Base-by-base conservation (phyloP, 768 basidiomycete genomes). In the Cystobasidium tubakii region DNA sequence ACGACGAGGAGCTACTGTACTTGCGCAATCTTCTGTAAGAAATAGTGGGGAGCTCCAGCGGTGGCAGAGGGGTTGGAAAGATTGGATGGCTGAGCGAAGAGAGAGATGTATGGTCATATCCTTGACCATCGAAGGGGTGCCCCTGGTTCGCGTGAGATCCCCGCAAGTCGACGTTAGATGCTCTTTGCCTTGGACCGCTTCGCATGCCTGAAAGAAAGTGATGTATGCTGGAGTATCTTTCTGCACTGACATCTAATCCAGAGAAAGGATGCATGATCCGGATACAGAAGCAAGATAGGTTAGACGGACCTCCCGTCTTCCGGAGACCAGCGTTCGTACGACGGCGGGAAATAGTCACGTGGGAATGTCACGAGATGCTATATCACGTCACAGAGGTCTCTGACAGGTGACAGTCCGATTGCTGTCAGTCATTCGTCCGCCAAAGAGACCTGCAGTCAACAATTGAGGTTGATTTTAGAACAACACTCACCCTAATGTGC, bases 211-310 rank as follows among this genome's bases (percentile, higher is more conserved):
- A 29, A 34, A 3, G 10, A 6, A 12, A 27, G 15, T 15, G 13
- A 1, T 15, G 13, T 21, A 60, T 29, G 27, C 4, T 31, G 25
- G 12, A 31, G 21, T 29, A 29, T 27, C 57, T 13, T 12, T 60
- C 57, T 60, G 23, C 4, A 15, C 29, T 25, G 6, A 12, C 10
- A 4, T 25, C 15, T 10, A 46, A 46, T 65, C 63, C 21, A 65
- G 34, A 27, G 63, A 65, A 17, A 65, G 63, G 13, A 65, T 15
- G 27, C 39, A 3, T n/a, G 63, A 36, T 36, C 63, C 63, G 29
- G 63, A 10, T 42, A 65, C 63, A 12, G 25, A 29, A 27, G 39
- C 44, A 21, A 36, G 63, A 27, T 10, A 65, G 13, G 27, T 4
- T 15, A 65, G 63, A 19, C 63, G 57, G 21, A 29, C 27, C 15